Base-by-base conservation (phyloP, 1,139 yeast species). In the Yamadazyma pseudoaaseri region DNA sequence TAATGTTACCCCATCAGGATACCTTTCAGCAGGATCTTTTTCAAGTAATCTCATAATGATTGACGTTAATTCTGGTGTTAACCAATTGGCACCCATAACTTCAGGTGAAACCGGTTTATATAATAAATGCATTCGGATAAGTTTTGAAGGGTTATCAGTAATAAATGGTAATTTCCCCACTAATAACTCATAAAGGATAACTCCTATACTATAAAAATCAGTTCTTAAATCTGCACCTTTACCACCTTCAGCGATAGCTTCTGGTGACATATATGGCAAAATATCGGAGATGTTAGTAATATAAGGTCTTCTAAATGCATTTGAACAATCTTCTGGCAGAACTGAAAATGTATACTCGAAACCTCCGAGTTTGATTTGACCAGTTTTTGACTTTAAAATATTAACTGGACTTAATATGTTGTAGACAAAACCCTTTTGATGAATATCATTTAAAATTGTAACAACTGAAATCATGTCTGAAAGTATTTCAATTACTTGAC, bases 191-290 rank as follows among this genome's bases (percentile, higher is more conserved):
- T 76, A 74, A 26, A 76, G 42, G 3, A 76, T 65, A 16, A 75
- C 62, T 16, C 82, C 81, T 10, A 73, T 42, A 21, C 76, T 62
- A 45, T 75, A 76, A 33, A 73, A 62, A 47, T 76, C 81, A 0
- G 80, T 62, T 30, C 77, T 56, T 43, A 58, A 67, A 41, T 74
- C 79, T 11, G 33, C 27, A 3, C 64, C 54, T 23, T 62, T 53
- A 28, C 58, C 58, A 11, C 61, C 55, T 17, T 65, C 68, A 2
- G 75, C 70, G 12, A 76, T 62, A 3, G 68, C 59, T 47, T 76
- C 81, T 1, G 81, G 81, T 1, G 80, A 68, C 43, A 73, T 65
- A 42, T 67, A 76, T 0, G 77, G 76, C 25, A 74, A 49, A 42
- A 65, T 58, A 22, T 64, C 70, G 1, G 63, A 57, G 6, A 71